These are phyloP conservation scores for Colletotrichum liaoningense DNA, from an alignment of 2,329 filamentous ascomycete species.

Conservation along the genomic window DNA sequence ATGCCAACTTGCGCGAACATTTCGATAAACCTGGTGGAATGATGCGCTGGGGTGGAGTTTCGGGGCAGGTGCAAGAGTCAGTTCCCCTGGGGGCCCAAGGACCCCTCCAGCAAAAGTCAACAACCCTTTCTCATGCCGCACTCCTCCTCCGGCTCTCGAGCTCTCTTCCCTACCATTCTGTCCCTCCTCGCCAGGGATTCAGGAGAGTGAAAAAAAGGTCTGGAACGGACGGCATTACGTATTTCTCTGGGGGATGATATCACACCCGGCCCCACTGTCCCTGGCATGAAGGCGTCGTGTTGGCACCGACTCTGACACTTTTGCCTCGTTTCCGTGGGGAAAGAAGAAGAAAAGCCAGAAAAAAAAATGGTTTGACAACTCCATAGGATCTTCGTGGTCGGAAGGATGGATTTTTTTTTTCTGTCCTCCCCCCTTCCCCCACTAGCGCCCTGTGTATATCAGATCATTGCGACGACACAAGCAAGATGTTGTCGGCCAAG, in stretches of 20 bases:
- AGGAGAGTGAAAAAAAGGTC: slow-evolving; percentile 7
- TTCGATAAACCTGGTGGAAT: slow-evolving; percentile 14
- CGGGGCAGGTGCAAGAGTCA: slow-evolving; percentile 12
- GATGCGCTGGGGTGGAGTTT: slow-evolving; percentile 2
- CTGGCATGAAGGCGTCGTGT: slow-evolving; percentile 17
- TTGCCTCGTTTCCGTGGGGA: slow-evolving; percentile 2
- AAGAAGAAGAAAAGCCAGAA: neutral
- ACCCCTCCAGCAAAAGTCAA: neutral
- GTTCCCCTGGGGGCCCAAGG: neutral
- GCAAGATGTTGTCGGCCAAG: neutral
- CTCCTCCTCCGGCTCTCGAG: neutral
- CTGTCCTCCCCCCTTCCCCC: neutral
- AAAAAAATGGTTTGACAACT: slow-evolving; percentile 6
- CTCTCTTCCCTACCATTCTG: neutral
- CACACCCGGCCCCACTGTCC: slow-evolving; percentile 31
- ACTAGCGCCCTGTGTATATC: neutral
- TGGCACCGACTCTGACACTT: slow-evolving; percentile 1
- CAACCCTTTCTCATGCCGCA: neutral
- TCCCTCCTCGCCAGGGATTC: neutral
- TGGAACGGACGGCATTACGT: slow-evolving; percentile 33
- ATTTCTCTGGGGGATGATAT: slow-evolving; percentile 32
- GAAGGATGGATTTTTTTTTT: neutral
- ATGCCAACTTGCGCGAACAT: neutral
- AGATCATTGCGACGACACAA: slow-evolving; percentile 8
- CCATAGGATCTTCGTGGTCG: slow-evolving; percentile 15